These are phyloP conservation scores for Miscanthus lutarioriparius DNA, from an alignment of 176 grass and related monocot genomes.

Conservation along the genomic window DNA sequence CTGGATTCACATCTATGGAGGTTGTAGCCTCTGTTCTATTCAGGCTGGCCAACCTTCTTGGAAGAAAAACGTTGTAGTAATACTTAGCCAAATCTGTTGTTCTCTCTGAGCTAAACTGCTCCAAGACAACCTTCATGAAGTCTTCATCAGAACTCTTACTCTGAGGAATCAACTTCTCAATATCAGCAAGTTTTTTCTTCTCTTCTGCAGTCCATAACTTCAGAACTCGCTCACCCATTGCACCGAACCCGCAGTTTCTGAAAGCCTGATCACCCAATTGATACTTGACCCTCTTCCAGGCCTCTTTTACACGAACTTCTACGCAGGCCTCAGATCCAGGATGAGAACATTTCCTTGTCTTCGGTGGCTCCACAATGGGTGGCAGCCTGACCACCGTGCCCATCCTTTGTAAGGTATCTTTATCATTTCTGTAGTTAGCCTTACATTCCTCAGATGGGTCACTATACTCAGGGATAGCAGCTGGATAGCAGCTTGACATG, in stretches of 20 bases:
- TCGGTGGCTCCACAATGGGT: constrained; percentile 7
- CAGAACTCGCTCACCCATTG: constrained; percentile 45
- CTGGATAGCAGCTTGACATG: constrained; percentile 40
- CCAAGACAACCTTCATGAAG: constrained; percentile 39
- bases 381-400: constrained; percentile 34
- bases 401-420: constrained; percentile 11
- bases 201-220: constrained; percentile 38
- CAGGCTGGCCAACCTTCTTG: constrained; percentile 40
- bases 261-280: constrained; percentile 45
- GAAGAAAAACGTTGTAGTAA: constrained; percentile 58
- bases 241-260: constrained; percentile 41
- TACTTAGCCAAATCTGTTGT: constrained; percentile 21
- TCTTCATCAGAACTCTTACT: constrained; percentile 21
- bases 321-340: constrained; percentile 49
- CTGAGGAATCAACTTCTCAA: constrained; percentile 38
- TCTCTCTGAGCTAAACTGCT: constrained; percentile 25
- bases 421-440: constrained; percentile 39
- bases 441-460: constrained; percentile 22
- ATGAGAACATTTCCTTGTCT: constrained; percentile 35
- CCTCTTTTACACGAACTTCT: constrained; percentile 20
- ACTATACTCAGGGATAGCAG: constrained; percentile 41
- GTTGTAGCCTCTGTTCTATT: constrained; percentile 34
- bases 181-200: constrained; percentile 32
- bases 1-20: neutral
- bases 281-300: constrained; percentile 32